Evolutionary conservation across 805 yeast genomes (phyloP), one percentile per base, ranked within the genome.

Genomic region (Yarrowia phangngaensis): DNA sequence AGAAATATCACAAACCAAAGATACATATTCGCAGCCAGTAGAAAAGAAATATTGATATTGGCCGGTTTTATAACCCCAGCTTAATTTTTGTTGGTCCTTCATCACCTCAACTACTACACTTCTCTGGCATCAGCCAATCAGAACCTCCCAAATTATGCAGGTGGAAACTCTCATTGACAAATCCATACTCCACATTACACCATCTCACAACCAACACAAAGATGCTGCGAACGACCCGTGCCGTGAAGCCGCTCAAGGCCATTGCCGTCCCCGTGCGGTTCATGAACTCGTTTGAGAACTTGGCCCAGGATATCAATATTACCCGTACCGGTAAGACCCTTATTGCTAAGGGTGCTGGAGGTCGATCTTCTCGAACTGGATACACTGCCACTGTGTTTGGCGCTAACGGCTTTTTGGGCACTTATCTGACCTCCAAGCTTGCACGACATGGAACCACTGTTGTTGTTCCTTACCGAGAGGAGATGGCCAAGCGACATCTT

Each of bases 301-400:
- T 72, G 41, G 69, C 68, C 52, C 71, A 77, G 51, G 92, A 85
- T 65, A 68, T 67, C 35, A 64, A 67, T 56, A 78, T 85, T 65
- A 81, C 90, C 50, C 74, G 78, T 55, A 71, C 74, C 46, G 95
- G 95, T 19, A 84, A 86, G 61, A 82, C 87, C 33, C 73, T 79
- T 56, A 64, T 82, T 33, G 65, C 84, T n/a, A 70, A 72, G 26
- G 95, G 95, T 53, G 68, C 76, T 41, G 92, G 94, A 36, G 95
- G 95, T 22, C 63, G 72, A 52, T 82, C 90, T 4, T 84, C 94
- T 20, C 75, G 94, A 70, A 80, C 90, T 7, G 95, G 95, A 2
- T 84, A 79, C 67, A 84, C 89, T 3, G 95, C 89, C 16, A 84
- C 95, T 1, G 92, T 86, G 2, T 86, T 86, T 61, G 95, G 95